These are phyloP conservation scores for Lathyrus aphaca DNA, from an alignment of 306 rosid genomes.

Conservation along the genomic window DNA sequence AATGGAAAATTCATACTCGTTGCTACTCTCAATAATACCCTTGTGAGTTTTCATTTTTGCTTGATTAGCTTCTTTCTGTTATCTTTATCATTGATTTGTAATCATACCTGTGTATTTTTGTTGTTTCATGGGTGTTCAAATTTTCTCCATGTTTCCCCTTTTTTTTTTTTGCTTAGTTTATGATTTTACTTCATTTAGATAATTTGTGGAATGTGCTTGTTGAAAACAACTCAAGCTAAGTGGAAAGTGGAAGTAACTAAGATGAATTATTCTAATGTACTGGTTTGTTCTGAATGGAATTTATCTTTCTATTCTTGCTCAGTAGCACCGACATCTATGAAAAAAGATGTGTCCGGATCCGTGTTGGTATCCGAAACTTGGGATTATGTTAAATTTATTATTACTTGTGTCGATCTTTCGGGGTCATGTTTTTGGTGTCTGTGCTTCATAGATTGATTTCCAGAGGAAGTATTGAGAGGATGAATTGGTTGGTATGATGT, in stretches of 20 bases:
- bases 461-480: not conserved
- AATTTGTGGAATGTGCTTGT: not conserved
- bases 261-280: constrained; percentile 13
- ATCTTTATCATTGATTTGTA: not conserved
- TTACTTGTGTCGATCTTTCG: no score
- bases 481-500: not conserved
- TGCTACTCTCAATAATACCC: constrained; percentile 89
- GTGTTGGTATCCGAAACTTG: no score
- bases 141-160: not conserved
- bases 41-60: constrained; percentile 53
- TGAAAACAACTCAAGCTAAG: not conserved
- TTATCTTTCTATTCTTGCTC: not conserved
- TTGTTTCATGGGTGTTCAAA: not conserved
- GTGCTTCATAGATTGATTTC: no score
- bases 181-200: not conserved
- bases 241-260: not conserved
- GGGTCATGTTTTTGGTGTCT: no score
- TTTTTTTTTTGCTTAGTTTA: constrained; percentile 2
- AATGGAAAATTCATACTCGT: constrained; percentile 89
- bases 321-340: no score
- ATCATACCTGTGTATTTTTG: not conserved
- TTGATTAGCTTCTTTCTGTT: not conserved
- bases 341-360: no score
- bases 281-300: constrained; percentile 8
- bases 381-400: no score